Base-by-base conservation (phyloP, 140 eudicot species). In the Erigeron philadelphicus region DNA sequence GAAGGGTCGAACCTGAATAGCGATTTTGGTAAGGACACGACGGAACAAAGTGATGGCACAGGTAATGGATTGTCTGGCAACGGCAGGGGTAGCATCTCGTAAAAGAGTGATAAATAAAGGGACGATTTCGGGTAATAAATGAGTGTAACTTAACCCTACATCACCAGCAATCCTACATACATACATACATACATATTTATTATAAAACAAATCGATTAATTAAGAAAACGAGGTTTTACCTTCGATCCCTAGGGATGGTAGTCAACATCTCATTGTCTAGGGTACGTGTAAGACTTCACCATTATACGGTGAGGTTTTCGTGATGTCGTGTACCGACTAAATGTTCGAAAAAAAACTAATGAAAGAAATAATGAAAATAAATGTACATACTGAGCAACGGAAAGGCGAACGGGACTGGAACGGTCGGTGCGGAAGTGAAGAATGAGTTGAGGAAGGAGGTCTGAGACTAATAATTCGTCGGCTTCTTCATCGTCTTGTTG, bases 51-150 rank as follows among this genome's bases (percentile, higher is more conserved):
- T 83, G 80, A 79, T 83, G n/a, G 88, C 95, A 75, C 84, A 86
- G 10, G 80, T 66, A 55, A 90, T 85, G 17, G 95, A 88, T 75
- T 93, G 98, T 64, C 98, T 84, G 76, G 96, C 95, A 50, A 93
- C 98, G 42, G 98, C 95, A 13, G 98, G 98, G 53, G 90, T 79
- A 59, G 71, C 89, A 79, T 93, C 98, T 71, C 84, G 79, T 78
- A 93, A 71, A 46, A 79, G 81, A 64, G 76, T 77, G 47, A 89
- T 67, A 68, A 89, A 62, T 58, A 84, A 84, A 49, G 98, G 98
- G 48, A 89, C 73, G 48, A 89, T 79, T 40, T 81, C 95, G 57
- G 96, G 89, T 47, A 89, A 63, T 43, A 87, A 81, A 54, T 89
- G 84, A 10, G 74, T 61, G 75, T 85, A 76, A 77, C 72, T 87